Evolutionary conservation across 495 filamentous ascomycete species (phyloP).

Genomic region (Annulohypoxylon bovei): DNA sequence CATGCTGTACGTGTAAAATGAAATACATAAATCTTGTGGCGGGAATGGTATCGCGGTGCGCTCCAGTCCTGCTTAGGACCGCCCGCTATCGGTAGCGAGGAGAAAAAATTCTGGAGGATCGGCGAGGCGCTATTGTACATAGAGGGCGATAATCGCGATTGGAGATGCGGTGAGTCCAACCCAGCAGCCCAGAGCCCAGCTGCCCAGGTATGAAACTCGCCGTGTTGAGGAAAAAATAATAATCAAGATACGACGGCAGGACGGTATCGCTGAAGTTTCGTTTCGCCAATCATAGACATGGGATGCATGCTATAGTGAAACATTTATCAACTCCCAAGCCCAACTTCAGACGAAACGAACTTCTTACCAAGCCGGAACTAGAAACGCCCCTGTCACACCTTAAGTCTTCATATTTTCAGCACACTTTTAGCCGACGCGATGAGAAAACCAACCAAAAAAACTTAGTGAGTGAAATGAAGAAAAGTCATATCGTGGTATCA

Average conservation of each 20-base stretch:
- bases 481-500: conserved; percentile 37
- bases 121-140: conserved; percentile 7
- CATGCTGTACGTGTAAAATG: conserved; percentile 15
- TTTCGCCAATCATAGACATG: conserved; percentile 35
- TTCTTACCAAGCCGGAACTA: conserved; percentile 15
- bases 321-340: conserved; percentile 15
- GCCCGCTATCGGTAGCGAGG: conserved; percentile 26
- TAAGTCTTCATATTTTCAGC: conserved; percentile 7
- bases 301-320: conserved; percentile 39
- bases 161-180: conserved; percentile 21
- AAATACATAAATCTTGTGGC: conserved; percentile 21
- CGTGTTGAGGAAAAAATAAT: conserved; percentile 27
- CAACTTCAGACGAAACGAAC: conserved; percentile 33
- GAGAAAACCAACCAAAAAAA: background rate
- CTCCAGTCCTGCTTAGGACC: conserved; percentile 2
- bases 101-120: conserved; percentile 3
- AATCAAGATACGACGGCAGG: conserved; percentile 15
- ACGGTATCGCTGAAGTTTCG: conserved; percentile 24
- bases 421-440: conserved; percentile 10
- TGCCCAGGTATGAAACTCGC: conserved; percentile 33
- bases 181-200: no score
- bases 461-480: conserved; percentile 11
- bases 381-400: conserved; percentile 20
- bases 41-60: conserved; percentile 21
- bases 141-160: conserved; percentile 11